Base-by-base conservation (phyloP, 1,284 basidiomycete genomes). In the Leccinum fallax region DNA sequence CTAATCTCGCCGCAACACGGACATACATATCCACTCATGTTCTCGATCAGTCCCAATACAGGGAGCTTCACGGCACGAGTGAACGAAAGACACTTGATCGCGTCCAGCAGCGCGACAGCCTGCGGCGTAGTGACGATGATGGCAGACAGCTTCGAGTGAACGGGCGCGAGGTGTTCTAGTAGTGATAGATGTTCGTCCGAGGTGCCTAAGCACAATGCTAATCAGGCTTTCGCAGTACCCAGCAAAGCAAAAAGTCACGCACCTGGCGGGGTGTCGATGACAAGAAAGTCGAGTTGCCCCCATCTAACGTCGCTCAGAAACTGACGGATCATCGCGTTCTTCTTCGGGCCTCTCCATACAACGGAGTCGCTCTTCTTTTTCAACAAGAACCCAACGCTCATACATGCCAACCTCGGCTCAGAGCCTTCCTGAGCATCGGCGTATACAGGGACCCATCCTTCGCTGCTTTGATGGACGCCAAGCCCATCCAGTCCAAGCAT, bases 251-350 rank as follows among this genome's bases (percentile, higher is more conserved):
- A 55, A 55, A 49, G 55, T 9, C 49, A 77, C 88, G 68, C 67
- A 95, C 95, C 96, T 69, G 97, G 97, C 7, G 97, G 97, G 5
- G 97, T 99, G 75, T 99, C 97, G 61, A 99, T 91, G 58, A 99
- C 88, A 55, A 99, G 81, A 79, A 96, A 99, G 78, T 99, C 97
- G 63, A 98, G 80, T 53, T 95, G 89, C 56, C 95, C 97, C 97
- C 97, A 99, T 63, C 95, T 80, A 11, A 99, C 97, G 71, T 99
- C 96, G 68, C 89, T 89, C 73, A 99, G 77, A 74, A 99, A 99
- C 80, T 99, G 97, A 69, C 95, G 83, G 71, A 99, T 98, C 97
- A 99, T 99, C 54, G 94, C 97, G 71, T 98, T 98, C 85, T 99
- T 99, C 85, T 99, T 99, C 38, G 97, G 97, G 0, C 97, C 97